Conservation (phyloP, 495 filamentous ascomycete species). For the Penicillium canariense region DNA sequence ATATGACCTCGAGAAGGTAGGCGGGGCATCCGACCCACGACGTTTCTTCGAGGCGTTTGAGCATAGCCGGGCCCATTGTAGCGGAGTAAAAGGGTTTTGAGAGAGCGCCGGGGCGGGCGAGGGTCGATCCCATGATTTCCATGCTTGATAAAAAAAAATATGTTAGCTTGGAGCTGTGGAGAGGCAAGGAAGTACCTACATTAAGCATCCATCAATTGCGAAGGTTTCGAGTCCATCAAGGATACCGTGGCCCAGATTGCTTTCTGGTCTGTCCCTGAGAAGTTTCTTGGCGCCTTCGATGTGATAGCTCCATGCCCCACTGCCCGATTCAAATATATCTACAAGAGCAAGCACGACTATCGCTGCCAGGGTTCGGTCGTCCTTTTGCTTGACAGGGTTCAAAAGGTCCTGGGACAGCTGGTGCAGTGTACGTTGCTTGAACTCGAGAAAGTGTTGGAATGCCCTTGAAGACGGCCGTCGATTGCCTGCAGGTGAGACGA, state of each 20-base stretch:
- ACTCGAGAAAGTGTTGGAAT: conserved; percentile 42
- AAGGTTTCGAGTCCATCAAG: conserved; percentile 42
- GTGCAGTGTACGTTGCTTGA: conserved; percentile 44
- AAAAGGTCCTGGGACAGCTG: conserved; percentile 39
- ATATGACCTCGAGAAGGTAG: conserved; percentile 48
- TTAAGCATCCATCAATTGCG: conserved; percentile 43
- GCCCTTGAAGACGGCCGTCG: conserved; percentile 30
- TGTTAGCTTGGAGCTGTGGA: conserved; percentile 1
- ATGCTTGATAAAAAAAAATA: conserved; percentile 23
- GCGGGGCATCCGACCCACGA: conserved; percentile 49
- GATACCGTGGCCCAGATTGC: conserved; percentile 22
- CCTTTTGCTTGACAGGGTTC: conserved; percentile 38
- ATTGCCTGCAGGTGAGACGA: conserved; percentile 29
- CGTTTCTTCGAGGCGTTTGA: conserved; percentile 48
- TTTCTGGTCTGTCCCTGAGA: conserved; percentile 30
- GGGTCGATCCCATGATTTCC: conserved; percentile 50
- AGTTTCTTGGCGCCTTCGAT: conserved; percentile 49
- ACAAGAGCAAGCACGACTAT: conserved; percentile 45
- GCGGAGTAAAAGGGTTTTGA: conserved; percentile 45
- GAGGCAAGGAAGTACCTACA: conserved; percentile 24
- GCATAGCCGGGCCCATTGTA: conserved; percentile 38
- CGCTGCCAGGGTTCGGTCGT: conserved; percentile 40
- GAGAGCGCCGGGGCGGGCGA: conserved; percentile 43
- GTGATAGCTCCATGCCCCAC: conserved; percentile 47
- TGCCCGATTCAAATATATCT: conserved; percentile 46